phyloP scores from a whole-genome alignment of 2,329 filamentous ascomycete genomes.

The Monosporascus cannonballus region DNA sequence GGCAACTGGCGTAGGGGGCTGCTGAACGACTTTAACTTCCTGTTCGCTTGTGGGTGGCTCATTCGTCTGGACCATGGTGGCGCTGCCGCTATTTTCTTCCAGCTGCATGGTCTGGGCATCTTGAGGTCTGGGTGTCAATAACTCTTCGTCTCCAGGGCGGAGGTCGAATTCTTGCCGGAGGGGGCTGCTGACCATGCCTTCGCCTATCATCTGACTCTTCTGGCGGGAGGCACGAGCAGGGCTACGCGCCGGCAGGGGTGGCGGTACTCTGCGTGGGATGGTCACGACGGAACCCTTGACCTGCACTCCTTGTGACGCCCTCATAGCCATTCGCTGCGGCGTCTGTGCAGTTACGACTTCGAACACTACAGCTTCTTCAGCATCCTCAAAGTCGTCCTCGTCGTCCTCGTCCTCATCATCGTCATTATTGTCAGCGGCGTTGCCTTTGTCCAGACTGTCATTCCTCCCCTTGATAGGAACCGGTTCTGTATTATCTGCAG shows the following conservation, averaged over 20 bases:
- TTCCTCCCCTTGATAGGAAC: background rate
- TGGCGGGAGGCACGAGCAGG: constrained; percentile 56
- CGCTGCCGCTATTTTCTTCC: constrained; percentile 1
- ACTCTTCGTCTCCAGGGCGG: constrained; percentile 13
- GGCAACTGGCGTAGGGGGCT: constrained; percentile 3
- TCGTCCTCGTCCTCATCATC: constrained; percentile 44
- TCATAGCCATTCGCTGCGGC: constrained; percentile 50
- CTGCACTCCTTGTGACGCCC: constrained; percentile 59
- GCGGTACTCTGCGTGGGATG: constrained; percentile 74
- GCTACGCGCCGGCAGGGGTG: constrained; percentile 72
- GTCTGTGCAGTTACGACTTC: constrained; percentile 56
- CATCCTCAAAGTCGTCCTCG: constrained; percentile 39
- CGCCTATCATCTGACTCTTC: constrained; percentile 55
- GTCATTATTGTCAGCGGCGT: constrained; percentile 32
- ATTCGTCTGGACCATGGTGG: background rate
- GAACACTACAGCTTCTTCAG: constrained; percentile 62
- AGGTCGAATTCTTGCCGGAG: constrained; percentile 41
- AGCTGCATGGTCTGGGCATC: constrained; percentile 4
- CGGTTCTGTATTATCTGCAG: background rate
- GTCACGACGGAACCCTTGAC: constrained; percentile 76
- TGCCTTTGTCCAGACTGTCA: constrained; percentile 6
- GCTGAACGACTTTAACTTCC: background rate
- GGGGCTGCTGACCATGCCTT: constrained; percentile 45
- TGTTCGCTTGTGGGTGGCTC: background rate
- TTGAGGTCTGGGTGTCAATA: constrained; percentile 17